These are phyloP conservation scores for Ascochyta lentis DNA, from an alignment of 2,329 filamentous ascomycete genomes.

Conservation along the genomic window DNA sequence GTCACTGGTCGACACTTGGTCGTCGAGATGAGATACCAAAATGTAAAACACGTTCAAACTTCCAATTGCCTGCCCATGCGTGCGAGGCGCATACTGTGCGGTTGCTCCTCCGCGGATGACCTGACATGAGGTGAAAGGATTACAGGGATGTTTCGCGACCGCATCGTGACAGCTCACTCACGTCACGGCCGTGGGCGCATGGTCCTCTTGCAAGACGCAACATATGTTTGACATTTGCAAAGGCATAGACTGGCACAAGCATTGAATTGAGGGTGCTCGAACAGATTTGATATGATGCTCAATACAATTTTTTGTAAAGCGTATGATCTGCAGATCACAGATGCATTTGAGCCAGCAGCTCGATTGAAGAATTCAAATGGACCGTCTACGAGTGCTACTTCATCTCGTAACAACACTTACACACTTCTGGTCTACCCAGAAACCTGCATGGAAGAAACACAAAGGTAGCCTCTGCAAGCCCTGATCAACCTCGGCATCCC, in stretches of 20 bases:
- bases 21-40: slow-evolving; percentile 10
- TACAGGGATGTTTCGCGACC: slow-evolving; percentile 2
- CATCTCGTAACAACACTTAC: neutral
- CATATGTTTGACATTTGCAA: neutral
- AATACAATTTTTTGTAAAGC: neutral
- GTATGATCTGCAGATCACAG: neutral
- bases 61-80: neutral
- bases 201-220: neutral
- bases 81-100: neutral
- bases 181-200: neutral
- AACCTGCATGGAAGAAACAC: neutral
- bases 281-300: neutral
- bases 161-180: slow-evolving; percentile 1
- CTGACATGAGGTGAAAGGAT: neutral
- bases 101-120: neutral
- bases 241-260: neutral
- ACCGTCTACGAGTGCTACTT: neutral
- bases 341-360: neutral
- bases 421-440: neutral
- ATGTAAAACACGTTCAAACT: slow-evolving; percentile 12
- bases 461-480: neutral
- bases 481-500: slow-evolving; percentile 11
- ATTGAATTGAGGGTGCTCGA: neutral
- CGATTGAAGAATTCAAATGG: neutral
- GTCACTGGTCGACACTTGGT: slow-evolving; percentile 1